Conservation (phyloP, 2,329 filamentous ascomycete species). For the Drechslera avenae region DNA sequence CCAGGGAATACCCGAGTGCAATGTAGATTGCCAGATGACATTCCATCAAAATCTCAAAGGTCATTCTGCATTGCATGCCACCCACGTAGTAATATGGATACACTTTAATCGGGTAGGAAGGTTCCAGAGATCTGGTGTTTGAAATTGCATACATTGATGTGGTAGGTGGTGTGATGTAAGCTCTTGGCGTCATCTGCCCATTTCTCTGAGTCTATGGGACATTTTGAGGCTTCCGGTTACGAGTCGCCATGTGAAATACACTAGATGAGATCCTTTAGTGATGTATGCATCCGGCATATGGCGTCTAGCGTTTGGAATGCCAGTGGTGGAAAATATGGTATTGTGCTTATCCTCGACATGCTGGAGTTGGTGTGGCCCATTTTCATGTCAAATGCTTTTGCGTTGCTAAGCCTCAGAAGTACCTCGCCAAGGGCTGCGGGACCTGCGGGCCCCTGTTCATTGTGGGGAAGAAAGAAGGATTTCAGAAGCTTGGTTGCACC, state of each 20-base stretch:
- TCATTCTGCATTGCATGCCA: neutral
- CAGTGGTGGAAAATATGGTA: too few species aligned
- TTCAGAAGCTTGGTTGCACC: neutral
- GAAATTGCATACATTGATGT: neutral
- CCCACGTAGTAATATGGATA: slow-evolving; percentile 5
- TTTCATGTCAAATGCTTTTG: too few species aligned
- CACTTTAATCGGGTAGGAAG: slow-evolving; percentile 6
- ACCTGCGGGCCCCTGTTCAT: neutral
- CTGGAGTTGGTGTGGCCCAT: too few species aligned
- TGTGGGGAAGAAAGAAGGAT: neutral
- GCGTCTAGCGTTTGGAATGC: too few species aligned
- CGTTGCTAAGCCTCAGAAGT: too few species aligned
- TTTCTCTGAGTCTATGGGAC: slow-evolving; percentile 26
- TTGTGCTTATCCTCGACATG: too few species aligned
- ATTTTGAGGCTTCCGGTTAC: slow-evolving; percentile 20
- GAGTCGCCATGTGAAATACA: neutral
- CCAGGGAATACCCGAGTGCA: too few species aligned
- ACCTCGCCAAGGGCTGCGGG: too few species aligned
- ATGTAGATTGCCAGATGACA: too few species aligned
- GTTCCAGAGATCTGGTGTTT: neutral
- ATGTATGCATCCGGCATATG: too few species aligned
- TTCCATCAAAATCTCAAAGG: too few species aligned
- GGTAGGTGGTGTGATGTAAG: slow-evolving; percentile 7
- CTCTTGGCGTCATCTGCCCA: slow-evolving; percentile 9
- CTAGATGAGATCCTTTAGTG: too few species aligned